Conservation (phyloP, 192 early-diverging fungal genomes). For the Backusella liffmaniae region DNA sequence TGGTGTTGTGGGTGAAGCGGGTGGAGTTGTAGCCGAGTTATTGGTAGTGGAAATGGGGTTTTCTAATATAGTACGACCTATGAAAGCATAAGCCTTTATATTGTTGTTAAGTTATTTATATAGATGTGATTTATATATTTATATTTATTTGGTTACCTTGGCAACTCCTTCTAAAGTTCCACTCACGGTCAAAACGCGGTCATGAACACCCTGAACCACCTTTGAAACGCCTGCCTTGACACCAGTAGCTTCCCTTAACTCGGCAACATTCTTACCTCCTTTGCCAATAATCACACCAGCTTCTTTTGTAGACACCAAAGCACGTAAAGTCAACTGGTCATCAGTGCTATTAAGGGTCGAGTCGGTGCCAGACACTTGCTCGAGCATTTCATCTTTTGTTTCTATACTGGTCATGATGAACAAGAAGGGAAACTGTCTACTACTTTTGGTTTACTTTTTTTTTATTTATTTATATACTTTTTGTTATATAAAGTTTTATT, state of each 20-base stretch:
- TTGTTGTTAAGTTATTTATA: background rate
- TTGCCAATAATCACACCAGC: constrained; percentile 78
- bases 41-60: constrained; percentile 57
- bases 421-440: background rate
- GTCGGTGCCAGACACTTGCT: background rate
- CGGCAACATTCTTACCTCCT: constrained; percentile 83
- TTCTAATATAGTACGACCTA: constrained; percentile 74
- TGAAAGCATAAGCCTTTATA: constrained; percentile 78
- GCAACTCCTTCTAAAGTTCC: constrained; percentile 72
- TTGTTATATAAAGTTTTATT: background rate
- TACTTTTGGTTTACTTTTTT: background rate
- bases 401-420: constrained; percentile 3
- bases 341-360: background rate
- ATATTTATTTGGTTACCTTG: constrained; percentile 41
- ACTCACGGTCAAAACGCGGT: constrained; percentile 78
- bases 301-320: constrained; percentile 91
- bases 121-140: background rate
- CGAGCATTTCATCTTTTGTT: background rate
- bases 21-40: background rate
- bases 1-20: constrained; percentile 42
- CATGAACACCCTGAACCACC: constrained; percentile 82
- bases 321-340: constrained; percentile 70
- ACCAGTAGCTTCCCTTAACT: constrained; percentile 80
- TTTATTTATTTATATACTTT: background rate
- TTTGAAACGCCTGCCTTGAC: constrained; percentile 94